A percentile compares a stretch with the other conserved stretches of the same genome.
phyloP scores from a whole-genome alignment of 2,329 filamentous ascomycete genomes.

The Fusarium clavum region DNA sequence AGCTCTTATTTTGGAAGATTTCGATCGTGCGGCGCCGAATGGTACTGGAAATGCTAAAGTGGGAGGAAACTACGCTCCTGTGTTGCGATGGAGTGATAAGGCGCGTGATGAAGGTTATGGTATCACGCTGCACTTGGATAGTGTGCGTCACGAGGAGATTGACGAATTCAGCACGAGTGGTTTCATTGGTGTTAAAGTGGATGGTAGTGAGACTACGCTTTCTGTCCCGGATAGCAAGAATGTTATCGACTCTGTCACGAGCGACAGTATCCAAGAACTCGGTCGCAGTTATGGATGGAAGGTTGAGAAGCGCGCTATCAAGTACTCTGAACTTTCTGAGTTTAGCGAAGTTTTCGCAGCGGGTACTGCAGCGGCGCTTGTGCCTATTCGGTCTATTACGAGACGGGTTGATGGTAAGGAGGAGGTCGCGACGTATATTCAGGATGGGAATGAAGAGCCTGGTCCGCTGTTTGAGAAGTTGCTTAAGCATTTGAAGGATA shows the following conservation, averaged over 20 bases:
- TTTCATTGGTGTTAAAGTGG: slow-evolving; percentile 81
- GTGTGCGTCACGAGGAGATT: slow-evolving; percentile 82
- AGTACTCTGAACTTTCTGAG: slow-evolving; percentile 66
- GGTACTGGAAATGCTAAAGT: slow-evolving; percentile 94
- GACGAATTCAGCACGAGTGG: slow-evolving; percentile 97
- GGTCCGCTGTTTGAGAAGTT: slow-evolving; percentile 80
- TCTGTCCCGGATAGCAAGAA: slow-evolving; percentile 89
- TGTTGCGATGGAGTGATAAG: slow-evolving; percentile 86
- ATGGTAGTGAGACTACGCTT: slow-evolving; percentile 73
- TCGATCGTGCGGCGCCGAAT: slow-evolving; percentile 91
- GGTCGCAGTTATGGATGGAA: slow-evolving; percentile 84
- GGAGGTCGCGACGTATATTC: slow-evolving; percentile 68
- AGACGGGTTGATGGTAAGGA: slow-evolving; percentile 60
- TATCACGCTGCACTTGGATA: slow-evolving; percentile 96
- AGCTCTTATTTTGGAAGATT: slow-evolving; percentile 88
- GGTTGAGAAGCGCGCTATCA: slow-evolving; percentile 80
- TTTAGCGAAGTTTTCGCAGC: slow-evolving; percentile 86
- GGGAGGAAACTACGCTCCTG: slow-evolving; percentile 95
- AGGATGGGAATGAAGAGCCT: slow-evolving; percentile 70
- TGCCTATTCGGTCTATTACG: slow-evolving; percentile 92
- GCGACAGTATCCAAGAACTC: slow-evolving; percentile 80
- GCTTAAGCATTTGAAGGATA: slow-evolving; percentile 80
- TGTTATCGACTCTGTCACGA: slow-evolving; percentile 89
- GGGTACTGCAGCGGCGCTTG: slow-evolving; percentile 89
- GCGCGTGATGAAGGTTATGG: slow-evolving; percentile 83